Conservation (phyloP, 2,329 filamentous ascomycete species). For the Didymella pinodella region DNA sequence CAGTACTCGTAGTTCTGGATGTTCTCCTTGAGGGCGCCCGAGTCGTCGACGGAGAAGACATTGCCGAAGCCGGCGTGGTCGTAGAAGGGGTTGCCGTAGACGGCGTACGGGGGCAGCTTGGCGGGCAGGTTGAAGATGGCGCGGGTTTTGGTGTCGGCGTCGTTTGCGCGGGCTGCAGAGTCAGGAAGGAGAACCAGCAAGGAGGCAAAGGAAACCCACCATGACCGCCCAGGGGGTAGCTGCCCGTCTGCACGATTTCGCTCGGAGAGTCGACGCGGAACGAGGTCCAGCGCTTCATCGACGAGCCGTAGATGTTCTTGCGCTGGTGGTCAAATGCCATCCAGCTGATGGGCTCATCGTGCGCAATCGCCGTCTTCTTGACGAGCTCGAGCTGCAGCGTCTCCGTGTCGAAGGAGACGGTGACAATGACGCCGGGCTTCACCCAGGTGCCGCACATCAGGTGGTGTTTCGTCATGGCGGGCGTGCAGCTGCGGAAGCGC, state of each 20-base stretch:
- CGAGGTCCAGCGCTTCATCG: slow-evolving; percentile 93
- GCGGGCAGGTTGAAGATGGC: slow-evolving; percentile 89
- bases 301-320: slow-evolving; percentile 86
- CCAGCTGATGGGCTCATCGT: slow-evolving; percentile 90
- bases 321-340: slow-evolving; percentile 87
- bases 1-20: slow-evolving; percentile 78
- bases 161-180: slow-evolving; percentile 69
- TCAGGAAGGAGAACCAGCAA: background rate
- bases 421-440: slow-evolving; percentile 87
- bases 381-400: slow-evolving; percentile 75
- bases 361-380: slow-evolving; percentile 80
- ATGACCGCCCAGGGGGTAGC: slow-evolving; percentile 76
- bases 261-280: slow-evolving; percentile 78
- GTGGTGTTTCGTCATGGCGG: slow-evolving; percentile 76
- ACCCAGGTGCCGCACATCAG: slow-evolving; percentile 94
- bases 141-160: slow-evolving; percentile 77
- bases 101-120: slow-evolving; percentile 76
- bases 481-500: slow-evolving; percentile 11
- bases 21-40: slow-evolving; percentile 68
- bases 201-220: slow-evolving; percentile 60
- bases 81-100: slow-evolving; percentile 93
- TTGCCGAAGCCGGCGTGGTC: slow-evolving; percentile 82
- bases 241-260: slow-evolving; percentile 77
- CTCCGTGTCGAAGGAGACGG: slow-evolving; percentile 86
- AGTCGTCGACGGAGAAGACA: slow-evolving; percentile 69